Evolutionary conservation across 2,329 filamentous ascomycete genomes (phyloP).

Genomic region (Cladosporium sp.): DNA sequence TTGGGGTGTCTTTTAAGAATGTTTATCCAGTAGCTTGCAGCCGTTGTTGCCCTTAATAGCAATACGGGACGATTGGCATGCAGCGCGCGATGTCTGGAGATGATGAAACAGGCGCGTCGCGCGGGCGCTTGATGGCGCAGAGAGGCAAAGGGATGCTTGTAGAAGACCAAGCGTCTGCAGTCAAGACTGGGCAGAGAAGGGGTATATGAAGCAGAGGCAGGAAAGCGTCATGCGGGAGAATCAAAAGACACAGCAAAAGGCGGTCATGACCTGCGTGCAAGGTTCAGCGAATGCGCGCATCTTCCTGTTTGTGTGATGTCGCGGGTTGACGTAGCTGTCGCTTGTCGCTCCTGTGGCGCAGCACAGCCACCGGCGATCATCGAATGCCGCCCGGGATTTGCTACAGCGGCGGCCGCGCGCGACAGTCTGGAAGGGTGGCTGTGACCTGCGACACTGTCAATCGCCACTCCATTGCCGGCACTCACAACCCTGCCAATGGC

Average conservation of each 20-base stretch:
- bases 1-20: background rate
- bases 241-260: background rate
- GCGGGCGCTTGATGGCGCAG: slow-evolving; percentile 8
- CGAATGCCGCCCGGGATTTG: background rate
- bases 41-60: slow-evolving; percentile 7
- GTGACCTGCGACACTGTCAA: background rate
- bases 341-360: background rate
- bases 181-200: background rate
- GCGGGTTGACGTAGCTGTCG: background rate
- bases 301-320: background rate
- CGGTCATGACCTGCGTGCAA: background rate
- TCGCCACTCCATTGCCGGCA: background rate
- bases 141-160: background rate
- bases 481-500: background rate
- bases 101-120: slow-evolving; percentile 5
- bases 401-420: background rate
- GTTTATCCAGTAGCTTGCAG: background rate
- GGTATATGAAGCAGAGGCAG: background rate
- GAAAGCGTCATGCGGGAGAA: too few relatives aligned
- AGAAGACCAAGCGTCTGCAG: background rate
- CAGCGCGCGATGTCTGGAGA: background rate
- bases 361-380: background rate
- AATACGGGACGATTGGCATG: slow-evolving; percentile 8
- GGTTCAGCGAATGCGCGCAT: background rate
- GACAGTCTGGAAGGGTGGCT: slow-evolving; percentile 8